phyloP scores from a whole-genome alignment of 1,284 basidiomycete species.

The Ganoderma lingzhi region DNA sequence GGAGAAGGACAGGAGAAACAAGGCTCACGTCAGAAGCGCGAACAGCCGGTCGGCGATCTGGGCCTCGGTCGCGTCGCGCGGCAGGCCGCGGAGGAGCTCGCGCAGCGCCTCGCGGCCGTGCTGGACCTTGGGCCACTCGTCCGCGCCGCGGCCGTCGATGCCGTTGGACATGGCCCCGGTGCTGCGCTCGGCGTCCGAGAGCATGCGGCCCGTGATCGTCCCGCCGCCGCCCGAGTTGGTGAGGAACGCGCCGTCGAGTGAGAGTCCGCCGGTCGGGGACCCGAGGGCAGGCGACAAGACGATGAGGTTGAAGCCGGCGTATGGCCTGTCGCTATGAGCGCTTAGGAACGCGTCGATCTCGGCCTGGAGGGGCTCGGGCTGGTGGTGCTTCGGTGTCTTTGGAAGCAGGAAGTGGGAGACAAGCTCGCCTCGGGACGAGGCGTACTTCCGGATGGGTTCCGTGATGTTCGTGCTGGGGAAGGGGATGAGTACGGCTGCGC shows the following conservation, averaged over 20 bases:
- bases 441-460: slow-evolving; percentile 57
- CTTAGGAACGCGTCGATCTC: slow-evolving; percentile 54
- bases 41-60: slow-evolving; percentile 66
- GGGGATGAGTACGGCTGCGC: slow-evolving; percentile 22
- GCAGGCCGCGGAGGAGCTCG: slow-evolving; percentile 46
- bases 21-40: slow-evolving; percentile 68
- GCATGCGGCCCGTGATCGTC: slow-evolving; percentile 57
- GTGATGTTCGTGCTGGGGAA: slow-evolving; percentile 79
- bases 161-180: slow-evolving; percentile 77
- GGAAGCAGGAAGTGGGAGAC: slow-evolving; percentile 71
- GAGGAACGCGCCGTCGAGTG: slow-evolving; percentile 60
- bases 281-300: slow-evolving; percentile 48
- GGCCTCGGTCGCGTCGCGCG: slow-evolving; percentile 52
- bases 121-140: slow-evolving; percentile 76
- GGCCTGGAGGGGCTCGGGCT: slow-evolving; percentile 47
- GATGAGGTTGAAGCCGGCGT: slow-evolving; percentile 82
- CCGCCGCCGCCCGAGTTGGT: slow-evolving; percentile 78
- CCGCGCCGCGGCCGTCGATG: slow-evolving; percentile 62
- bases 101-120: slow-evolving; percentile 61
- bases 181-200: slow-evolving; percentile 55
- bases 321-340: slow-evolving; percentile 50
- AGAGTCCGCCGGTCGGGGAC: slow-evolving; percentile 41
- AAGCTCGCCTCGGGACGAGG: slow-evolving; percentile 71
- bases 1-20: slow-evolving; percentile 23
- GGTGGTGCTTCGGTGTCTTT: slow-evolving; percentile 44